phyloP scores from a whole-genome alignment of 345 rosid genomes.

The Gossypium turneri region DNA sequence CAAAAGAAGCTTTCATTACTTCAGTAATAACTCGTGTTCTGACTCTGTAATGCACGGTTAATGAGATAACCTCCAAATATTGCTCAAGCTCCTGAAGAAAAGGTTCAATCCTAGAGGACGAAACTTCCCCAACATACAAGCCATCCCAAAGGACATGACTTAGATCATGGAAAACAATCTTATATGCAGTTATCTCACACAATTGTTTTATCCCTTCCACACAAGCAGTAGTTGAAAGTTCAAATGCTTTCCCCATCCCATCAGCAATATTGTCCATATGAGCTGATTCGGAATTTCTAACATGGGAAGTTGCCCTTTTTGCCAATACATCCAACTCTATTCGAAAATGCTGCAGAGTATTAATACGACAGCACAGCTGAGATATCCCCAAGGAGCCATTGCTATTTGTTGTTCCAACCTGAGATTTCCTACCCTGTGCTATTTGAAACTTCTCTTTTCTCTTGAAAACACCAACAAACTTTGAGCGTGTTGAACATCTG shows the following conservation, averaged over 20 bases:
- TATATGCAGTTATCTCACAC: conserved; percentile 73
- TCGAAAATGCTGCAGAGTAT: conserved; percentile 69
- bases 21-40: conserved; percentile 77
- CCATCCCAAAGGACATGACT: conserved; percentile 82
- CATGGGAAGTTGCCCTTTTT: conserved; percentile 51
- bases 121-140: conserved; percentile 63
- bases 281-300: conserved; percentile 59
- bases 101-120: conserved; percentile 75
- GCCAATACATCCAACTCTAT: conserved; percentile 55
- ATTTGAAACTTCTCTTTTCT: conserved; percentile 59
- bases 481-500: conserved; percentile 69
- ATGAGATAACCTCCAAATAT: conserved; percentile 61
- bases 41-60: conserved; percentile 75
- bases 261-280: conserved; percentile 35
- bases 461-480: conserved; percentile 61
- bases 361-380: conserved; percentile 75
- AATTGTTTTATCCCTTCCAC: conserved; percentile 76
- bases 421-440: conserved; percentile 54
- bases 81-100: conserved; percentile 82
- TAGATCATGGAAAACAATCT: conserved; percentile 72
- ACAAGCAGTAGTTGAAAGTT: conserved; percentile 62
- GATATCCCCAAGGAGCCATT: conserved; percentile 52
- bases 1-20: conserved; percentile 93
- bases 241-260: conserved; percentile 55
- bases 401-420: conserved; percentile 42